phyloP scores from a whole-genome alignment of 192 early-diverging fungal species.

The Geranomyces michiganensis region DNA sequence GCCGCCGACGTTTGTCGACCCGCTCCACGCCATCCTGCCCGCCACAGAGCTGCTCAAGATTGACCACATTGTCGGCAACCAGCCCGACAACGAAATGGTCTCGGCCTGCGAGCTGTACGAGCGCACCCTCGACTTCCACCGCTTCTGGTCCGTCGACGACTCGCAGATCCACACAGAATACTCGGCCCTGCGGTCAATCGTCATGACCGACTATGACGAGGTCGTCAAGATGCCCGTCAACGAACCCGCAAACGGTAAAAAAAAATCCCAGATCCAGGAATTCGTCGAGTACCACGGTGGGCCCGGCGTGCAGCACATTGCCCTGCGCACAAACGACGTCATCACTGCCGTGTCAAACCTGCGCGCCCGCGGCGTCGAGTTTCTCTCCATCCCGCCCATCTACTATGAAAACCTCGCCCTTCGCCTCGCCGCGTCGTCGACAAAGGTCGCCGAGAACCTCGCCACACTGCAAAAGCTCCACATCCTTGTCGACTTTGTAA shows the following conservation, averaged over 20 bases:
- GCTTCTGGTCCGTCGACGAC: conserved; percentile 99
- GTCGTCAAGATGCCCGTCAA: conserved; percentile 97
- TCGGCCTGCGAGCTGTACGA: conserved; percentile 86
- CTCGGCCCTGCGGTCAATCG: conserved; percentile 89
- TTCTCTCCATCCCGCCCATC: conserved; percentile 77
- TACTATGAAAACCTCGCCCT: conserved; percentile 88
- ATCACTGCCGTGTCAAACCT: conserved; percentile 81
- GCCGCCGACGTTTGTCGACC: conserved; percentile 36
- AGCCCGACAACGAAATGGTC: conserved; percentile 90
- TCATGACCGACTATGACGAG: conserved; percentile 92
- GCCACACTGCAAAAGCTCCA: conserved; percentile 79
- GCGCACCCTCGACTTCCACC: conserved; percentile 90
- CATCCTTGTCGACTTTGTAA: conserved; percentile 86
- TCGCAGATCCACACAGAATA: conserved; percentile 94
- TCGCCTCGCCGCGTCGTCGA: conserved; percentile 69
- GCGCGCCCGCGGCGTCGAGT: conserved; percentile 84
- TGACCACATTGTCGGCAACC: conserved; percentile 96
- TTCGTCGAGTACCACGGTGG: conserved; percentile 83
- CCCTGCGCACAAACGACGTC: conserved; percentile 86
- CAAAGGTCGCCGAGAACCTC: conserved; percentile 80
- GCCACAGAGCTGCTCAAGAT: conserved; percentile 71
- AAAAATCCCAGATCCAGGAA: conserved; percentile 96
- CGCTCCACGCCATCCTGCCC: conserved; percentile 49
- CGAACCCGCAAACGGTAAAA: conserved; percentile 90
- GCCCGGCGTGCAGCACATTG: conserved; percentile 80